Percentiles rank a stretch among this genome's conserved stretches.
phyloP scores from a whole-genome alignment of 139 green algal species.

The Chlorella sp. region DNA sequence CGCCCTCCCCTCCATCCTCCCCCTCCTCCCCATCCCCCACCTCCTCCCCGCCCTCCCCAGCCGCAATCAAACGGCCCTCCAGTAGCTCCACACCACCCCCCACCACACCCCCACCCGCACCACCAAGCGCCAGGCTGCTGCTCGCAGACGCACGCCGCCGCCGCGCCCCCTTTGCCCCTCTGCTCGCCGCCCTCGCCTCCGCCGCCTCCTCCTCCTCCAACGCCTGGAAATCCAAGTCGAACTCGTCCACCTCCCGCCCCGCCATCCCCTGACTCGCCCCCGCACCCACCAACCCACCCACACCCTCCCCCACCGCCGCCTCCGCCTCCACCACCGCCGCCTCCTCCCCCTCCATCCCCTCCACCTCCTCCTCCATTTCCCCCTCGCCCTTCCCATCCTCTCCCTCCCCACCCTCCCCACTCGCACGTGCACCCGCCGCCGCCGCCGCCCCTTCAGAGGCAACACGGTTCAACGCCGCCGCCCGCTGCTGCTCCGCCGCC shows the following conservation, averaged over 20 bases:
- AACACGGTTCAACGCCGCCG: too few relatives aligned
- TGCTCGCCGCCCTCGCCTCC: background rate
- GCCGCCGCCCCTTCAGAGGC: constrained; percentile 3
- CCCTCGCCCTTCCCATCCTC: background rate
- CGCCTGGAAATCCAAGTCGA: constrained; percentile 18
- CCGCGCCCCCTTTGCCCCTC: background rate
- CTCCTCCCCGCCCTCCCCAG: too few relatives aligned
- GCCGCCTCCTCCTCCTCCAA: background rate
- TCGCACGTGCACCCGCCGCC: background rate
- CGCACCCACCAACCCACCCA: background rate
- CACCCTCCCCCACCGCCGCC: background rate
- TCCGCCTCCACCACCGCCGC: background rate
- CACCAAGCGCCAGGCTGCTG: too few relatives aligned
- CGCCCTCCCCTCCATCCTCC: too few relatives aligned
- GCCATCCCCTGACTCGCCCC: constrained; percentile 1
- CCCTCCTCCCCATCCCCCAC: too few relatives aligned
- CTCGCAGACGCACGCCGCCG: too few relatives aligned
- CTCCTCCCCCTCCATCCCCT: background rate
- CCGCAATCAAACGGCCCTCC: too few relatives aligned
- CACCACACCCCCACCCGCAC: too few relatives aligned
- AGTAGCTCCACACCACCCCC: too few relatives aligned
- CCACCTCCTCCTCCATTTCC: background rate
- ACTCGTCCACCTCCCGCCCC: constrained; percentile 15
- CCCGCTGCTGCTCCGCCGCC: too few relatives aligned
- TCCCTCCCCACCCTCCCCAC: background rate